phyloP scores from a whole-genome alignment of 768 basidiomycete species.

The Paxillus ammoniavirescens region DNA sequence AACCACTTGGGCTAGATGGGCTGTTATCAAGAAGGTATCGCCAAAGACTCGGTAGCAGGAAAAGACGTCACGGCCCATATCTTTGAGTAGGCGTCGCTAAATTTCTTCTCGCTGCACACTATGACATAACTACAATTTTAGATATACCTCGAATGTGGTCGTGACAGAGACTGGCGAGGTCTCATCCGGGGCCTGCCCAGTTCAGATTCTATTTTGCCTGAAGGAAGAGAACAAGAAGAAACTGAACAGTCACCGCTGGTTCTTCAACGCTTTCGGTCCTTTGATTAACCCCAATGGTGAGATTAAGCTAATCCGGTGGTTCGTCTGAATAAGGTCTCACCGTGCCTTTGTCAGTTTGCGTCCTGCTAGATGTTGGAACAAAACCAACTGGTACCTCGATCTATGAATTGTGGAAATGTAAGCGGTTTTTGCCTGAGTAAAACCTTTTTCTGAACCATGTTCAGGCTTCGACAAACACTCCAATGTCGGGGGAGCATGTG shows the following conservation, averaged over 20 bases:
- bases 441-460: conserved; percentile 4
- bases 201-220: conserved; percentile 87
- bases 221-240: conserved; percentile 99
- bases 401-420: conserved; percentile 95
- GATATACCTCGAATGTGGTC: conserved; percentile 77
- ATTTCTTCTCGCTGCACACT: not conserved
- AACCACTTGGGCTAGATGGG: conserved; percentile 57
- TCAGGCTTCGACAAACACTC: conserved; percentile 74
- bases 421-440: conserved; percentile 4
- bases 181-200: conserved; percentile 68
- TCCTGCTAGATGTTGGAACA: conserved; percentile 93
- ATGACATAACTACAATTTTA: conserved; percentile 22
- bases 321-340: conserved; percentile 1
- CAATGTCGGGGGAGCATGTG: conserved; percentile 92
- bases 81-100: conserved; percentile 65
- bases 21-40: conserved; percentile 84
- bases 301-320: conserved; percentile 2
- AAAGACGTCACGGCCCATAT: conserved; percentile 94
- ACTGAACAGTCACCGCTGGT: conserved; percentile 94
- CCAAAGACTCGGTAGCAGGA: conserved; percentile 84
- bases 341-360: conserved; percentile 56
- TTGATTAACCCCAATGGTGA: conserved; percentile 80
- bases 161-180: conserved; percentile 82
- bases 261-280: conserved; percentile 94
- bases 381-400: conserved; percentile 94